These are phyloP conservation scores for Postia placenta DNA, from an alignment of 768 basidiomycete genomes.

Conservation along the genomic window DNA sequence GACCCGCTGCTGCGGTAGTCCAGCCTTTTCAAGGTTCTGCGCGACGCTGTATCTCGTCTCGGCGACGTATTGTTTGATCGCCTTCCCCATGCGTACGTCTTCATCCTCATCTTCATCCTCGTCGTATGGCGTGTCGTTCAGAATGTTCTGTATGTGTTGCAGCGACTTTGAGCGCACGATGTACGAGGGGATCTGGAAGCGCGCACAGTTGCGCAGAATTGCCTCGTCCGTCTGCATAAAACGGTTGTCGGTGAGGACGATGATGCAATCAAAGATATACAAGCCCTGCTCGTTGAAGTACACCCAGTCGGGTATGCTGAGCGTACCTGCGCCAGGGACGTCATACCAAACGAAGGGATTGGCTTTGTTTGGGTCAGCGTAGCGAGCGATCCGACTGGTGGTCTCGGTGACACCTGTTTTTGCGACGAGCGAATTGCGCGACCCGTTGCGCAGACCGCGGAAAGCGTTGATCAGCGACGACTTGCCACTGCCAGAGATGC, in stretches of 20 bases:
- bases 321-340: not conserved
- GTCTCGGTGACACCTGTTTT: not conserved
- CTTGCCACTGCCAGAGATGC: too few species aligned
- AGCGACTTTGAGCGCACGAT: not conserved
- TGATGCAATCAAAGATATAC: too few species aligned
- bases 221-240: too few species aligned
- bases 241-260: too few species aligned
- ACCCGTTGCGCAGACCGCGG: too few species aligned
- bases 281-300: too few species aligned
- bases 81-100: not conserved
- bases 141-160: not conserved
- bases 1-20: not conserved
- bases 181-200: too few species aligned
- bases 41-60: not conserved
- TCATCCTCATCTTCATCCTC: not conserved
- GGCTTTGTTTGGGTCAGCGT: not conserved
- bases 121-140: not conserved
- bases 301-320: too few species aligned
- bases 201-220: too few species aligned
- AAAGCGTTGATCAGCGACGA: too few species aligned
- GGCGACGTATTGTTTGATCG: not conserved
- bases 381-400: not conserved
- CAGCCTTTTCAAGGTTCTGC: not conserved
- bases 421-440: too few species aligned
- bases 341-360: not conserved